Evolutionary conservation across 139 green algal genomes (phyloP), one percentile per base, ranked within the genome.

Genomic region (Chlorokybus atmophyticus): DNA sequence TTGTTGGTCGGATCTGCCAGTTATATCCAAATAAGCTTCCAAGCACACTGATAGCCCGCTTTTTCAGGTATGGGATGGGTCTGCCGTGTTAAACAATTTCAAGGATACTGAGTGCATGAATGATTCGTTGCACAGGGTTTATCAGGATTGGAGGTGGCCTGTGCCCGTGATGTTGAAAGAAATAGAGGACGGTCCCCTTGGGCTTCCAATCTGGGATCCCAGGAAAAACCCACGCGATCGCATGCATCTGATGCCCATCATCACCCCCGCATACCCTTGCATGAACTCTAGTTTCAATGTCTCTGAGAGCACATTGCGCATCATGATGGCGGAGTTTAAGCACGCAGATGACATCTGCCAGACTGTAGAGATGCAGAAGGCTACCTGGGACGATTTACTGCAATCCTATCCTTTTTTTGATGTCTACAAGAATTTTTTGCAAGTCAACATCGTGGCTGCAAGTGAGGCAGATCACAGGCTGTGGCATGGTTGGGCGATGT

Each of bases 251-350:
- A 93, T 97, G 85, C 89, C 89, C 40, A 90, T 97, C 72, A 95
- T 97, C 74, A 97, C 89, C 3, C 89, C 89, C 21, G 75, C 81
- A n/a, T 97, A 97, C 75, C 89, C 89, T 1, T 82, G 76, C 53
- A 87, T 91, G 77, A 97, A 97, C 71, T 92, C 80, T 19, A 80
- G 68, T 35, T 94, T 94, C 79, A 95, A 93, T 62, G 87, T 96
- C 1, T 87, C 75, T 1, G 75, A 87, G 31, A 81, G 61, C 68
- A 94, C 85, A 26, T 66, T 86, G 50, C 50, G 64, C 6, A 66
- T 89, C 29, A 87, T 91, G 74, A 74, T 68, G 44, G 57, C 60
- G 3, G 83, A 90, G 71, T 86, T 90, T 40, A 35, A 38, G 17
- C 41, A 52, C 2, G 76, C 62, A 3, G 69, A 83, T 29, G 55